Evolutionary conservation across 495 filamentous ascomycete species (phyloP).

Genomic region (Tuber microsphaerosporum): DNA sequence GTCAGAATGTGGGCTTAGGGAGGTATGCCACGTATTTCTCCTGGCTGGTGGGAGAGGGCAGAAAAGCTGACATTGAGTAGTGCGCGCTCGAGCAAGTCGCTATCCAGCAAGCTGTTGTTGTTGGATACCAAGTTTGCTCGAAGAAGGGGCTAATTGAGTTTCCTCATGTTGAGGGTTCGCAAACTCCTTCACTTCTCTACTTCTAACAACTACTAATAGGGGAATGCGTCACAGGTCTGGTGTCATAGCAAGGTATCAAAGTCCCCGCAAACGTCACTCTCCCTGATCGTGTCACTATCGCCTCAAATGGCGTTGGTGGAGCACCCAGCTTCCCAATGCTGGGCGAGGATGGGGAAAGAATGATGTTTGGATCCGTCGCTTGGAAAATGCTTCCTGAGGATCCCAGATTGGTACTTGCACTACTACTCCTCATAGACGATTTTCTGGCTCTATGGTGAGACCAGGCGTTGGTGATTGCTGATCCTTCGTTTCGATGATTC

Average conservation of each 20-base stretch:
- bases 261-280: conserved; percentile 10
- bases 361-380: conserved; percentile 5
- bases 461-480: background rate
- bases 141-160: conserved; percentile 17
- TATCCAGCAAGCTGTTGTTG: background rate
- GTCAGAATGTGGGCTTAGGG: conserved; percentile 13
- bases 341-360: conserved; percentile 15
- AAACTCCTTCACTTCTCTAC: background rate
- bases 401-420: conserved; percentile 2
- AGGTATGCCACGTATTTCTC: background rate
- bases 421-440: background rate
- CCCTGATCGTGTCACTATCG: conserved; percentile 4
- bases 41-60: background rate
- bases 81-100: background rate
- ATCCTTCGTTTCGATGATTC: background rate
- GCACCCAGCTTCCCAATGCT: conserved; percentile 9
- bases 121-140: conserved; percentile 17
- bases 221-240: conserved; percentile 4
- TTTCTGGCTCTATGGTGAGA: background rate
- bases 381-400: background rate
- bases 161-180: conserved; percentile 8
- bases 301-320: conserved; percentile 8
- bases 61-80: background rate
- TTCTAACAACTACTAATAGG: background rate
- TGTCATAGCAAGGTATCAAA: background rate